Base-by-base conservation (phyloP, 2,329 filamentous ascomycete genomes). In the Colletotrichum eremochloae region DNA sequence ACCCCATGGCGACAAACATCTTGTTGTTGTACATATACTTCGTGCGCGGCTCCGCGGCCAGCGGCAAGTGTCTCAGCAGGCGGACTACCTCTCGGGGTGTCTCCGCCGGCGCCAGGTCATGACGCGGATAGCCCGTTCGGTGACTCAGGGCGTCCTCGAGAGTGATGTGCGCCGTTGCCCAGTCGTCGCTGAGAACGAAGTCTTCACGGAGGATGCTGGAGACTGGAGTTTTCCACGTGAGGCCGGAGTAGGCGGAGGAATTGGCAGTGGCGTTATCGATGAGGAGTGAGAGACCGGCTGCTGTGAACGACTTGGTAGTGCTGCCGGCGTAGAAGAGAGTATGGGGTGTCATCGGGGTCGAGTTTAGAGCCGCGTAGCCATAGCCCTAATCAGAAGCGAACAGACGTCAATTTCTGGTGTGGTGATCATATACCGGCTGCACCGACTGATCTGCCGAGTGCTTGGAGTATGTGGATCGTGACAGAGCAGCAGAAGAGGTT, bases 261-360 rank as follows among this genome's bases (percentile, higher is more conserved):
- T 85, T 81, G 2, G 48, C 40, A 9, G 38, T 60, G 12, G 65
- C 29, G 9, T 85, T 81, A n/a, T 84, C 82, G 7, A 89, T 80
- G 9, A 90, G 83, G 2, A 88, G 76, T 1, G 85, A 83, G 1
- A 90, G 77, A 0, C 83, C 81, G 1, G 87, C 87, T 1, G 86
- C 84, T 0, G 85, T 86, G 58, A 88, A 84, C 2, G 87, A 85
- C 76, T 91, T 91, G 29, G 87, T 89, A 1, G 84, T 89, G 53
- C 87, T 89, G 2, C 84, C 89, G 2, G 82, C 83, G 70, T 86
- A 88, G 79, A 87, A 90, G 3, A 90, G 80, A 0, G 88, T 90
- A 40, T 86, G 80, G 1, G 84, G 76, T 0, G 81, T 86, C 11
- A 84, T 83, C 0, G 80, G 78, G 0, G 78, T 80, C 5, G 76